A percentile compares a stretch with the other conserved stretches of the same genome.
Evolutionary conservation across 148 eudicot species (phyloP).

Genomic region (Polygonum maritimum): DNA sequence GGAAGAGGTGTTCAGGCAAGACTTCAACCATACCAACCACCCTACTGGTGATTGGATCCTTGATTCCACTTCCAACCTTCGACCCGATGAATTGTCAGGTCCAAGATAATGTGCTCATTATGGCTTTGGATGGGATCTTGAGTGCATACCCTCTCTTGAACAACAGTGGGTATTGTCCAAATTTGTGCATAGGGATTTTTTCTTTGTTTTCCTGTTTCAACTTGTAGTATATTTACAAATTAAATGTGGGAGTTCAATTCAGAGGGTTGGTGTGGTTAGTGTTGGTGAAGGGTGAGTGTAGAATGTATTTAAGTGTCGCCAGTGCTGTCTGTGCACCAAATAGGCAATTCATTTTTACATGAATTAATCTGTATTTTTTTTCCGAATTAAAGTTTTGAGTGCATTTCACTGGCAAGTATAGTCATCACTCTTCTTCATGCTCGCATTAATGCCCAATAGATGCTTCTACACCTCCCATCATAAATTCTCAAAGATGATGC

Average conservation of each 20-base stretch:
- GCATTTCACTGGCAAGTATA: too few relatives aligned
- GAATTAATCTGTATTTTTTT: neutral
- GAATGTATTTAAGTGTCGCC: neutral
- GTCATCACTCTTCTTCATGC: too few relatives aligned
- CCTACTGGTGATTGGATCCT: slow-evolving; percentile 1
- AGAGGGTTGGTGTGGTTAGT: neutral
- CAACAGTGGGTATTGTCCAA: neutral
- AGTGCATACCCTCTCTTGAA: neutral
- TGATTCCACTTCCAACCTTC: slow-evolving; percentile 6
- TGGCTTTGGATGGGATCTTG: neutral
- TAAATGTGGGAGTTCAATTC: neutral
- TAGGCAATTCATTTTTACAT: neutral
- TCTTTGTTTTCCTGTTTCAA: neutral
- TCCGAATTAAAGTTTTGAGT: too few relatives aligned
- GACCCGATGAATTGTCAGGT: slow-evolving; percentile 5
- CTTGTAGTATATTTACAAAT: neutral
- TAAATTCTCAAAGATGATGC: too few relatives aligned
- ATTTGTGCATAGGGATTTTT: slow-evolving; percentile 4
- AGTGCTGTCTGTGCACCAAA: neutral
- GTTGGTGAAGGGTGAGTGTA: neutral
- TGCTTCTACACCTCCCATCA: too few relatives aligned
- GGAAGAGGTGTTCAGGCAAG: slow-evolving; percentile 4
- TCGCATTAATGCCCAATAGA: too few relatives aligned
- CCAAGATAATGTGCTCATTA: neutral
- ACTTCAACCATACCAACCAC: neutral